Evolutionary conservation across 2,329 filamentous ascomycete genomes (phyloP).

Genomic region (Emmonsiellopsis sp.): DNA sequence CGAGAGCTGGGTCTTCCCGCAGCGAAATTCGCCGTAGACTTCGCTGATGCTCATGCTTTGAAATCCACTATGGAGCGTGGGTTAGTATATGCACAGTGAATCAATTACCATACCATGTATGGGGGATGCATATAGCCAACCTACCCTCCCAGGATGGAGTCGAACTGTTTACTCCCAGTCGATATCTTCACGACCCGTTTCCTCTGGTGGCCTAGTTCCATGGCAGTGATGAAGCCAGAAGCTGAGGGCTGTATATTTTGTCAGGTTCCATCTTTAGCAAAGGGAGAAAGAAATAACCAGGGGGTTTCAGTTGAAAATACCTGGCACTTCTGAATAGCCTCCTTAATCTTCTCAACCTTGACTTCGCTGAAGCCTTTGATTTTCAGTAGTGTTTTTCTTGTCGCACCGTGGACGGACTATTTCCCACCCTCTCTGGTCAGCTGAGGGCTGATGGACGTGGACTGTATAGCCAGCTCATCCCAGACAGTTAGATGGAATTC

Average conservation of each 20-base stretch:
- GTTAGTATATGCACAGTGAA: background rate
- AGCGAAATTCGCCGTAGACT: slow-evolving; percentile 39
- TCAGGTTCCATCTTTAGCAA: background rate
- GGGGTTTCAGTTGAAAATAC: slow-evolving; percentile 23
- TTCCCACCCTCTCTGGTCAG: background rate
- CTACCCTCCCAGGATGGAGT: slow-evolving; percentile 55
- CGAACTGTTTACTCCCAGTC: slow-evolving; percentile 61
- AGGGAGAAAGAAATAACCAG: background rate
- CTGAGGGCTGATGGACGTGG: background rate
- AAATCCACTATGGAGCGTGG: slow-evolving; percentile 44
- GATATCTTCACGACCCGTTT: slow-evolving; percentile 57
- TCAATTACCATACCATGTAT: background rate
- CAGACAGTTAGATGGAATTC: slow-evolving; percentile 8
- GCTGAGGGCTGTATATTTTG: slow-evolving; percentile 41
- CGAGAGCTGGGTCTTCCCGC: slow-evolving; percentile 61
- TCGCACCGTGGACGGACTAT: slow-evolving; percentile 52
- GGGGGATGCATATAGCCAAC: background rate
- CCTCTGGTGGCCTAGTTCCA: slow-evolving; percentile 54
- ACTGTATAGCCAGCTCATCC: too few species aligned
- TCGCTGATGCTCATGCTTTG: slow-evolving; percentile 62
- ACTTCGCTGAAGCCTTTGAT: slow-evolving; percentile 63
- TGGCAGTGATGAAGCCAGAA: slow-evolving; percentile 56
- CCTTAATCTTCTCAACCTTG: slow-evolving; percentile 64
- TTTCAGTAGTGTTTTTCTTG: slow-evolving; percentile 51
- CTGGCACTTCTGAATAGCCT: slow-evolving; percentile 54